These are phyloP conservation scores for Parascedosporium putredinis DNA, from an alignment of 2,329 filamentous ascomycete species.

Conservation along the genomic window DNA sequence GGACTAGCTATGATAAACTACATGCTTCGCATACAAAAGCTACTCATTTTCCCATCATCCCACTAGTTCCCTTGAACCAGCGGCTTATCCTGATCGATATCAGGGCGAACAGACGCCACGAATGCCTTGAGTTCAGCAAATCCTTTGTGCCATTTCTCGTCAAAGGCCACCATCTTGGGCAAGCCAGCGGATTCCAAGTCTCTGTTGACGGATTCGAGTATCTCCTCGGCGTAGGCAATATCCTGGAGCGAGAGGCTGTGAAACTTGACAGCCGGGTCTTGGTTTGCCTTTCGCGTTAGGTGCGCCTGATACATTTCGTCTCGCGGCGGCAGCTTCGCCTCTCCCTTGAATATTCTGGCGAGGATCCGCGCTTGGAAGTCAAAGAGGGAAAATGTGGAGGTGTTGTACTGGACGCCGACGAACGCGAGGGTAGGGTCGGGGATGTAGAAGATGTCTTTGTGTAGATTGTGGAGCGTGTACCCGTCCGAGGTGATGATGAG, in stretches of 20 bases:
- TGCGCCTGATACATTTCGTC: slow-evolving; percentile 64
- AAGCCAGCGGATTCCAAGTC: slow-evolving; percentile 1
- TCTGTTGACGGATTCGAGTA: slow-evolving; percentile 5
- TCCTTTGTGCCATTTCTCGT: slow-evolving; percentile 5
- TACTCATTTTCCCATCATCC: not conserved
- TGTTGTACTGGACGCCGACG: slow-evolving; percentile 55
- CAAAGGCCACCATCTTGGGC: not conserved
- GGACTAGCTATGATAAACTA: no score
- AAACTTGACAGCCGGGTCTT: slow-evolving; percentile 27
- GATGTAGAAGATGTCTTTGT: slow-evolving; percentile 64
- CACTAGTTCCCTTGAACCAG: not conserved
- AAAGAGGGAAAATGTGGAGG: slow-evolving; percentile 58
- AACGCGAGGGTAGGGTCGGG: slow-evolving; percentile 53
- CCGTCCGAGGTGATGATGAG: slow-evolving; percentile 22
- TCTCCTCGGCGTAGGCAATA: slow-evolving; percentile 5
- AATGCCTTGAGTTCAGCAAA: slow-evolving; percentile 5
- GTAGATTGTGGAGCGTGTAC: slow-evolving; percentile 46
- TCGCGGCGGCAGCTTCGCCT: slow-evolving; percentile 51
- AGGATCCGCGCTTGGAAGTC: slow-evolving; percentile 58
- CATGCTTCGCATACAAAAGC: no score
- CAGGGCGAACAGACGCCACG: slow-evolving; percentile 4
- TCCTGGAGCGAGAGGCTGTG: slow-evolving; percentile 28
- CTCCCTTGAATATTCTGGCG: slow-evolving; percentile 45
- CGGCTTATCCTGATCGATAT: not conserved
- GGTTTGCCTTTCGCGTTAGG: slow-evolving; percentile 37